Conservation (phyloP, 352 stramenopile species). For the Pythium myriotylum region DNA sequence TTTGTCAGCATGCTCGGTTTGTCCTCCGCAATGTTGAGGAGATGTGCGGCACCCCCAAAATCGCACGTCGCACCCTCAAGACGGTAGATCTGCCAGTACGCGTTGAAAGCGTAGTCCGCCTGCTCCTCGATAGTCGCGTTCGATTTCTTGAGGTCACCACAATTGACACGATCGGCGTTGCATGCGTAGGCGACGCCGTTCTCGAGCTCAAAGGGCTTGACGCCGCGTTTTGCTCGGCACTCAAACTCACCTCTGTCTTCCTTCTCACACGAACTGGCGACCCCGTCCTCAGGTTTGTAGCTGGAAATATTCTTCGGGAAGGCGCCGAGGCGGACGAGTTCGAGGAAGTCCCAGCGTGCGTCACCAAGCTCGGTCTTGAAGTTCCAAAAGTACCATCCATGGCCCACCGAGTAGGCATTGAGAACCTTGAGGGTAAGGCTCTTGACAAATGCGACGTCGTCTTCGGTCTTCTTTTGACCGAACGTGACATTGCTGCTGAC, state of each 20-base stretch:
- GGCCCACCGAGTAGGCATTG: conserved; percentile 86
- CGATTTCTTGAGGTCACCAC: conserved; percentile 39
- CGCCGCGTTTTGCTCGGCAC: conserved; percentile 69
- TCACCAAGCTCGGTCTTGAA: conserved; percentile 94
- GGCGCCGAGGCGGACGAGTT: conserved; percentile 52
- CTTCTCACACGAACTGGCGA: conserved; percentile 62
- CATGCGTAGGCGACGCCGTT: conserved; percentile 65
- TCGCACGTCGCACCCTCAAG: conserved; percentile 71
- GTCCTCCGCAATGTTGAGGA: conserved; percentile 30
- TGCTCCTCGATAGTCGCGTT: conserved; percentile 63
- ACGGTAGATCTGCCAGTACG: conserved; percentile 71
- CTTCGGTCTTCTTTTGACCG: conserved; percentile 54
- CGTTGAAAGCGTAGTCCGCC: conserved; percentile 72
- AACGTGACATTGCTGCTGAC: conserved; percentile 84
- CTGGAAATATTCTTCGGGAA: conserved; percentile 79
- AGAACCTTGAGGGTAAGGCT: conserved; percentile 92
- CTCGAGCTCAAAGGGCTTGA: conserved; percentile 53
- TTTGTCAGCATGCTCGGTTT: not conserved
- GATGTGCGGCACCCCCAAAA: conserved; percentile 66
- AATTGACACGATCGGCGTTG: conserved; percentile 52
- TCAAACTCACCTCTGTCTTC: conserved; percentile 80
- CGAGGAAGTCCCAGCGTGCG: conserved; percentile 90
- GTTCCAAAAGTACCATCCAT: conserved; percentile 97
- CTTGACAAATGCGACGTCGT: conserved; percentile 77
- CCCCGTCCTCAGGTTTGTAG: conserved; percentile 52